phyloP scores from a whole-genome alignment of 768 basidiomycete genomes.

The Mycena kentingensis region DNA sequence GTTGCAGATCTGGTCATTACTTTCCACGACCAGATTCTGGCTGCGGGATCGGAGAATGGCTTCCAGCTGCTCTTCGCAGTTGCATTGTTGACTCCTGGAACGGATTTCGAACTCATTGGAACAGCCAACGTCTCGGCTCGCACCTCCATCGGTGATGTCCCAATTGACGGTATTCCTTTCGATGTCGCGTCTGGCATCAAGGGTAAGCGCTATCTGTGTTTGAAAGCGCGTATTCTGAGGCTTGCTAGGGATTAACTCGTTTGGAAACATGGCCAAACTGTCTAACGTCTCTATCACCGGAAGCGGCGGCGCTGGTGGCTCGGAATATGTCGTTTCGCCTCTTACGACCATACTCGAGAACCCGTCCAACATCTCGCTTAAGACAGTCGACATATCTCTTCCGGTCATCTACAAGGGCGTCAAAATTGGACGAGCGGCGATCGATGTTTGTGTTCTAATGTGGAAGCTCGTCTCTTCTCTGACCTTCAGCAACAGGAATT shows the following conservation, averaged over 20 bases:
- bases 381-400: constrained; percentile 58
- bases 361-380: constrained; percentile 67
- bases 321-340: constrained; percentile 58
- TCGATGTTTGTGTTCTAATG: constrained; percentile 44
- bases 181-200: constrained; percentile 57
- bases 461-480: not conserved
- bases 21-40: constrained; percentile 58
- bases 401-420: constrained; percentile 59
- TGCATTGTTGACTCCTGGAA: constrained; percentile 51
- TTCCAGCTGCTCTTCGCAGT: constrained; percentile 60
- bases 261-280: constrained; percentile 53
- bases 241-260: constrained; percentile 55
- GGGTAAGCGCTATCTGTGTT: constrained; percentile 36
- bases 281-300: constrained; percentile 62
- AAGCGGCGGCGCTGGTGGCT: constrained; percentile 64
- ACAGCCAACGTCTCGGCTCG: constrained; percentile 58
- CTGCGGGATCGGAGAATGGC: constrained; percentile 53
- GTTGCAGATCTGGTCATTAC: constrained; percentile 58
- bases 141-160: constrained; percentile 66
- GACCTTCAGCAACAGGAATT: constrained; percentile 43
- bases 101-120: constrained; percentile 55
- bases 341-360: constrained; percentile 62
- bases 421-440: constrained; percentile 59
- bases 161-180: constrained; percentile 65
- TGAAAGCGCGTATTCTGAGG: not conserved